Conservation (phyloP, 768 basidiomycete genomes). For the Cyathus striatus region DNA sequence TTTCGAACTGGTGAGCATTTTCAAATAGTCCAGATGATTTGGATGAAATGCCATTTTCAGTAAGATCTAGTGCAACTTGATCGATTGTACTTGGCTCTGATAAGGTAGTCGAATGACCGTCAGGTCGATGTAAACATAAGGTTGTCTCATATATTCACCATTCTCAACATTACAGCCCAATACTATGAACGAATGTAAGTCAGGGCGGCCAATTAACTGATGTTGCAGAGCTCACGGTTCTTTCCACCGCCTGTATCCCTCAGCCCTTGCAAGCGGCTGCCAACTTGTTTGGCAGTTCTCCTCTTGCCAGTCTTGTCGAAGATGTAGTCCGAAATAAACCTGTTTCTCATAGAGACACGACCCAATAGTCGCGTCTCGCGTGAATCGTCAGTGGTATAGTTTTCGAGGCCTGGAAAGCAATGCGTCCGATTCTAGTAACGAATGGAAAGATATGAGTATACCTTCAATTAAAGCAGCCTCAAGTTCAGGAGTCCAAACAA, state of each 20-base stretch:
- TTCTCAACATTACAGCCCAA: conserved; percentile 31
- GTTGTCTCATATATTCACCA: conserved; percentile 22
- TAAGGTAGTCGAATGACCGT: too few relatives aligned
- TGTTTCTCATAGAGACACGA: conserved; percentile 74
- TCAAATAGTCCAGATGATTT: too few relatives aligned
- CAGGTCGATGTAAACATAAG: conserved; percentile 45
- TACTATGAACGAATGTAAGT: conserved; percentile 22
- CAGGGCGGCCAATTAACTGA: not conserved
- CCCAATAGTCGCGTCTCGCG: conserved; percentile 69
- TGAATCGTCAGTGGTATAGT: conserved; percentile 68
- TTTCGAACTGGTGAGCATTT: too few relatives aligned
- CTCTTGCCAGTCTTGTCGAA: conserved; percentile 61
- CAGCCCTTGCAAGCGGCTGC: conserved; percentile 74
- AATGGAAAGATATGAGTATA: conserved; percentile 23
- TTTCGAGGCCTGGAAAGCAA: conserved; percentile 68
- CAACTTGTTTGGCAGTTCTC: conserved; percentile 75
- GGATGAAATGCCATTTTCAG: too few relatives aligned
- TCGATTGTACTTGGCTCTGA: too few relatives aligned
- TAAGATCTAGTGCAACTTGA: too few relatives aligned
- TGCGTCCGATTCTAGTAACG: too few relatives aligned
- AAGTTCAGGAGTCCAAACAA: conserved; percentile 77
- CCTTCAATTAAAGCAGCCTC: conserved; percentile 78
- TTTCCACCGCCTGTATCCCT: conserved; percentile 71
- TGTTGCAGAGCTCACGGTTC: conserved; percentile 43
- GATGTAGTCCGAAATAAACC: conserved; percentile 78